Base-by-base conservation (phyloP, 2,329 filamentous ascomycete species). In the Spiromastix sp. region DNA sequence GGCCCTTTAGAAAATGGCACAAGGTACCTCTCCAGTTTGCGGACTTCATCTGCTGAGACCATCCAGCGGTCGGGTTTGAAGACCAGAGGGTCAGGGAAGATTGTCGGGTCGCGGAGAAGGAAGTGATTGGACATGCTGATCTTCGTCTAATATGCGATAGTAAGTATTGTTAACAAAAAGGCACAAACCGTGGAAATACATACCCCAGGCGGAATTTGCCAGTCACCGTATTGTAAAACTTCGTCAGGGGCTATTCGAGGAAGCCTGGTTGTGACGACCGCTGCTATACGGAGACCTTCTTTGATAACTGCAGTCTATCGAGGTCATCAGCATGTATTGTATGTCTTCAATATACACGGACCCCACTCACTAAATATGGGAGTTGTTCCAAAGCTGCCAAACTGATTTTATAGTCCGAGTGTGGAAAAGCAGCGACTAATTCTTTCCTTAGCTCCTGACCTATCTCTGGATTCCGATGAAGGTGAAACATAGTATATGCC, bases 31-130 rank as follows among this genome's bases (percentile, higher is more conserved):
- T 51, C 45, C 5, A 50, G 44, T 7, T 32, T 34, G 15, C 33
- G 29, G 4, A 35, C 20, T 7, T 41, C 36, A n/a, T 45, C 40
- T 13, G n/a, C 25, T 4, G 21, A 28, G 9, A 30, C 13, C 7
- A 57, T 20, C 55, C 55, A 57, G 2, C 56, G 48, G 29, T 54
- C 51, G 0, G 56, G 55, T 2, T 21, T 22, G 34, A 59, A 60
- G 6, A 34, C 35, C 2, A 41, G 24, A 2, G 54, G 45, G 3
- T 54, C 45, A 0, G 49, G 52, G 33, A 58, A 60, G 10, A 35
- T 29, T 12, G 22, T 19, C 4, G 44, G 42, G 19, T 49, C 44
- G 7, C 40, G 37, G 9, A 47, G 18, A 8, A 46, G 44, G 16
- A 42, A 40, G 20, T 41, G 40, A n/a, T 30, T 48, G 2, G 42